Evolutionary conservation across 768 basidiomycete species (phyloP).

Genomic region (Neoboletus magnificus): DNA sequence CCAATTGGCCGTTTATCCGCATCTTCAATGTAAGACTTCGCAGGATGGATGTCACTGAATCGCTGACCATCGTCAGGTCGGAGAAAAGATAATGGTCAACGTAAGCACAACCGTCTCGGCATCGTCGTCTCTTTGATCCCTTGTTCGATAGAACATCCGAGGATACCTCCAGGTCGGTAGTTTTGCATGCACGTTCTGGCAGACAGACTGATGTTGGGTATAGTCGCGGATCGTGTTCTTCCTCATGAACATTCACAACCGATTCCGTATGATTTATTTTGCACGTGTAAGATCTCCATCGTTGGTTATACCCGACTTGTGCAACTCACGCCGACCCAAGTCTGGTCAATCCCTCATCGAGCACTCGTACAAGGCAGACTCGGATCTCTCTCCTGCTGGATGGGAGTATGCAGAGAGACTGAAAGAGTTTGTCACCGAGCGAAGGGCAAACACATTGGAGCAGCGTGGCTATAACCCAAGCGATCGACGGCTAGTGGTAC

Average conservation of each 20-base stretch:
- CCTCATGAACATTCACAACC: constrained; percentile 98
- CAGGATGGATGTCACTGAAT: background rate
- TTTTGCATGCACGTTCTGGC: background rate
- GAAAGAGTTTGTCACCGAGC: constrained; percentile 85
- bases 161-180: constrained; percentile 79
- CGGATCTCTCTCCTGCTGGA: constrained; percentile 90
- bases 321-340: constrained; percentile 38
- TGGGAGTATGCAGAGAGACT: constrained; percentile 93
- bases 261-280: constrained; percentile 91
- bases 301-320: background rate
- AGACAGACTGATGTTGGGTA: constrained; percentile 4
- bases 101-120: constrained; percentile 39
- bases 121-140: background rate
- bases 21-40: constrained; percentile 72
- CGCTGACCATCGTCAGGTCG: constrained; percentile 53
- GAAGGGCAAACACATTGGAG: constrained; percentile 73
- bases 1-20: constrained; percentile 89
- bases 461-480: constrained; percentile 61
- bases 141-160: constrained; percentile 59
- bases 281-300: constrained; percentile 62
- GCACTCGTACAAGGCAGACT: constrained; percentile 98
- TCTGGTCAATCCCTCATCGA: constrained; percentile 98
- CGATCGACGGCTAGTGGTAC: constrained; percentile 64
- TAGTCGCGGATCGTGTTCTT: constrained; percentile 97
- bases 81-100: constrained; percentile 95